Percentiles rank a stretch among this genome's conserved stretches.
phyloP scores from a whole-genome alignment of 352 stramenopile species.

The Phytophthora sojae region DNA sequence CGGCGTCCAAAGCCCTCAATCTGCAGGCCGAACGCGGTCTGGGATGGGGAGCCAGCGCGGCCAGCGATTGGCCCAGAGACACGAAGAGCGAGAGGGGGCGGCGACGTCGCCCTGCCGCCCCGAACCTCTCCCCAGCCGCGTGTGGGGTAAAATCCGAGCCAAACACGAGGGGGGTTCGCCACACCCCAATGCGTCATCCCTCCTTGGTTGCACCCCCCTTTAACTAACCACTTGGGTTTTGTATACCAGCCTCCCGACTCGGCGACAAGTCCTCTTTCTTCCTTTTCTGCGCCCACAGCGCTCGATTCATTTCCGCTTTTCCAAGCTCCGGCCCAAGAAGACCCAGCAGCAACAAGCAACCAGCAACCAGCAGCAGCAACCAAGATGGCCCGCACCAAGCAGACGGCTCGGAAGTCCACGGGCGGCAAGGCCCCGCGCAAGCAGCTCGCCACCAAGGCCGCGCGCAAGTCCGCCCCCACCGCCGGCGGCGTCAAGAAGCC shows the following conservation, averaged over 20 bases:
- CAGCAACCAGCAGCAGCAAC: background rate
- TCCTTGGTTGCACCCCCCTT: constrained; percentile 44
- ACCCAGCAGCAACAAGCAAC: constrained; percentile 1
- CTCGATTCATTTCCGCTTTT: constrained; percentile 49
- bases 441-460: constrained; percentile 94
- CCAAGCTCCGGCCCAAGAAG: constrained; percentile 27
- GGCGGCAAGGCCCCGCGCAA: constrained; percentile 95
- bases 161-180: constrained; percentile 4
- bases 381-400: constrained; percentile 96
- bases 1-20: too few relatives aligned
- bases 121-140: constrained; percentile 6
- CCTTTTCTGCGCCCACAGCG: background rate
- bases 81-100: constrained; percentile 33
- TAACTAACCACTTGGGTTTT: constrained; percentile 39
- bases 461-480: constrained; percentile 92
- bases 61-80: constrained; percentile 36
- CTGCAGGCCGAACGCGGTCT: background rate
- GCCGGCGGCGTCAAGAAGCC: constrained; percentile 94
- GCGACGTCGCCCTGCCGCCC: constrained; percentile 35
- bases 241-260: constrained; percentile 30
- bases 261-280: constrained; percentile 12
- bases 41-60: constrained; percentile 14
- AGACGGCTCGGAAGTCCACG: constrained; percentile 96
- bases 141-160: background rate
- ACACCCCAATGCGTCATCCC: constrained; percentile 21